phyloP scores from a whole-genome alignment of 352 stramenopile genomes.

The Elongisporangium prolatum region DNA sequence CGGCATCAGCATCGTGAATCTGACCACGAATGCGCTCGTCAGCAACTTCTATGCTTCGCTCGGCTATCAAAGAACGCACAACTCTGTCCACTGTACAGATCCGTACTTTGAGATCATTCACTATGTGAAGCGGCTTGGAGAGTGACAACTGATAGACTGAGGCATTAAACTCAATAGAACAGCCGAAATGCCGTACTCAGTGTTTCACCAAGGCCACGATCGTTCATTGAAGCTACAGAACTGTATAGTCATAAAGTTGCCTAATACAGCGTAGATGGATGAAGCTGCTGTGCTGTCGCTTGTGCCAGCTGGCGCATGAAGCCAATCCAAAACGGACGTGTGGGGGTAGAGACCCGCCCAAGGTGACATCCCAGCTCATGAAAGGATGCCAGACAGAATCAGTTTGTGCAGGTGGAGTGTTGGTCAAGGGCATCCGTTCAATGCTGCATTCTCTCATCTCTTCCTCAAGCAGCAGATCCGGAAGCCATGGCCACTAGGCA shows the following conservation, averaged over 20 bases:
- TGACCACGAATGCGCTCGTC: slow-evolving; percentile 26
- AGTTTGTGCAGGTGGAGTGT: not conserved
- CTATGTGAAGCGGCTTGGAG: slow-evolving; percentile 24
- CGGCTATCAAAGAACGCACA: slow-evolving; percentile 16
- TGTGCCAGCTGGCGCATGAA: too few relatives aligned
- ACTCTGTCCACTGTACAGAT: slow-evolving; percentile 13
- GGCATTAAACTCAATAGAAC: not conserved
- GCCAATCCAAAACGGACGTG: too few relatives aligned
- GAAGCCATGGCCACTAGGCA: not conserved
- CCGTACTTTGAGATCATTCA: slow-evolving; percentile 20
- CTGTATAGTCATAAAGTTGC: too few relatives aligned
- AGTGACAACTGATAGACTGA: not conserved
- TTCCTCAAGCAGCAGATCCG: not conserved
- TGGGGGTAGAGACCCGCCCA: too few relatives aligned
- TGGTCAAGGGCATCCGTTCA: not conserved
- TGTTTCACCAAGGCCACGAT: too few relatives aligned
- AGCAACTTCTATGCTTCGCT: slow-evolving; percentile 23
- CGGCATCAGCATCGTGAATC: slow-evolving; percentile 20
- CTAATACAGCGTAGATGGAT: too few relatives aligned
- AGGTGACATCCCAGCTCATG: too few relatives aligned
- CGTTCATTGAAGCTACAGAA: too few relatives aligned
- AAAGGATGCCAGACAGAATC: not conserved
- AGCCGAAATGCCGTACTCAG: not conserved
- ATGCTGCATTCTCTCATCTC: not conserved
- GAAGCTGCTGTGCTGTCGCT: too few relatives aligned